Conservation (phyloP, 805 yeast genomes). For the Ogataea ramenticola region DNA sequence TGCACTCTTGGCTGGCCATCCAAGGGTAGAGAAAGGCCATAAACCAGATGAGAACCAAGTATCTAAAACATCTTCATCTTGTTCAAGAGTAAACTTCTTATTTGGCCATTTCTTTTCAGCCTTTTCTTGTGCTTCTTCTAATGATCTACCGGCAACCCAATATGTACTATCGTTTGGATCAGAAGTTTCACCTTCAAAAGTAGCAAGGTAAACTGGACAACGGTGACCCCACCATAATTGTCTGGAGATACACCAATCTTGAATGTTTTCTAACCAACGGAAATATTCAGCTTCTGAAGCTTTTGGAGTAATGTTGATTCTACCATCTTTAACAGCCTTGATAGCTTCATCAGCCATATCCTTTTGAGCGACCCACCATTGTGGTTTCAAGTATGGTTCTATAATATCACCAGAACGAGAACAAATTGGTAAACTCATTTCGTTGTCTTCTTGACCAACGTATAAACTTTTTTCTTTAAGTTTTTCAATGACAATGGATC, state of each 20-base stretch:
- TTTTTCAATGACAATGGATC: slow-evolving; percentile 72
- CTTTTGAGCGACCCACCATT: slow-evolving; percentile 96
- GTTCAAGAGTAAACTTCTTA: slow-evolving; percentile 66
- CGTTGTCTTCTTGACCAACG: slow-evolving; percentile 85
- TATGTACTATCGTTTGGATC: slow-evolving; percentile 54
- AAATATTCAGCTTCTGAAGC: slow-evolving; percentile 88
- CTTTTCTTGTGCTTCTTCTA: slow-evolving; percentile 78
- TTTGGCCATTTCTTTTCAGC: slow-evolving; percentile 71
- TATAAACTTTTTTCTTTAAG: slow-evolving; percentile 68
- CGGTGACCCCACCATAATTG: slow-evolving; percentile 94
- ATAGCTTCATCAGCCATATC: slow-evolving; percentile 86
- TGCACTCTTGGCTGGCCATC: slow-evolving; percentile 79
- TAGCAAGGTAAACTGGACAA: slow-evolving; percentile 90
- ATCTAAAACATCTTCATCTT: slow-evolving; percentile 97
- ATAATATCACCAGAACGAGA: slow-evolving; percentile 95
- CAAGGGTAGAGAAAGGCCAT: slow-evolving; percentile 96
- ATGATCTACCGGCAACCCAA: slow-evolving; percentile 88
- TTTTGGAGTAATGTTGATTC: slow-evolving; percentile 76
- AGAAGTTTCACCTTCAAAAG: slow-evolving; percentile 67
- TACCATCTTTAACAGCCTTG: slow-evolving; percentile 76
- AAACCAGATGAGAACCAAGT: slow-evolving; percentile 98
- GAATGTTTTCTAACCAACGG: slow-evolving; percentile 93
- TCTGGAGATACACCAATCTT: slow-evolving; percentile 99
- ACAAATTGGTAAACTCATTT: slow-evolving; percentile 92
- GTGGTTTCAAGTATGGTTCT: slow-evolving; percentile 96